A percentile compares a stretch with the other conserved stretches of the same genome.
Conservation (phyloP, 75 land plant species). For the Azolla pinnata region DNA sequence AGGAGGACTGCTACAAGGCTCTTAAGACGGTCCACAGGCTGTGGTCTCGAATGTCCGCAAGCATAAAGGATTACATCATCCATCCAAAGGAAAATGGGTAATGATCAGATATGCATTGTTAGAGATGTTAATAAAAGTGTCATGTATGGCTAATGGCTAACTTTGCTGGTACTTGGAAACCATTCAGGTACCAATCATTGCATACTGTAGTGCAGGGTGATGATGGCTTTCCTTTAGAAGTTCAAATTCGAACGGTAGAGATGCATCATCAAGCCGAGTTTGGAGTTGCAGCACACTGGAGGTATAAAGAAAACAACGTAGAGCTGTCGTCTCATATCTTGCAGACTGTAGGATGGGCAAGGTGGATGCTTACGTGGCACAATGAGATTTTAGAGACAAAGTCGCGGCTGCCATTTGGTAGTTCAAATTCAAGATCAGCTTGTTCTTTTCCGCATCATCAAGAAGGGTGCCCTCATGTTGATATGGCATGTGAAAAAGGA, state of each 20-base stretch:
- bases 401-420: slow-evolving; percentile 22
- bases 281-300: slow-evolving; percentile 97
- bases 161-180: background rate
- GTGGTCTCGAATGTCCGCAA: slow-evolving; percentile 64
- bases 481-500: slow-evolving; percentile 21
- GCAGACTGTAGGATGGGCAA: slow-evolving; percentile 89
- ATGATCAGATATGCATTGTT: background rate
- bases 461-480: slow-evolving; percentile 45
- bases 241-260: slow-evolving; percentile 79
- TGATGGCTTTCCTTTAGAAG: slow-evolving; percentile 71
- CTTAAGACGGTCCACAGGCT: slow-evolving; percentile 54
- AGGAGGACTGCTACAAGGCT: slow-evolving; percentile 73
- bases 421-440: slow-evolving; percentile 36
- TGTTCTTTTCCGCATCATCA: slow-evolving; percentile 72
- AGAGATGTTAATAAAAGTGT: background rate
- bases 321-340: slow-evolving; percentile 56
- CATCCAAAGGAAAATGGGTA: slow-evolving; percentile 89
- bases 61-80: slow-evolving; percentile 68
- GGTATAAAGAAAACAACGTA: slow-evolving; percentile 77
- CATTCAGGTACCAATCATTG: slow-evolving; percentile 68
- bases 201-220: slow-evolving; percentile 77
- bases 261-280: slow-evolving; percentile 94
- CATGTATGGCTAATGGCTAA: background rate
- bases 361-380: slow-evolving; percentile 91
- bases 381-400: slow-evolving; percentile 69